A percentile compares a stretch with the other conserved stretches of the same genome.
These are phyloP conservation scores for Sordariomycetes sp. DNA, from an alignment of 2,329 filamentous ascomycete genomes.

Conservation along the genomic window DNA sequence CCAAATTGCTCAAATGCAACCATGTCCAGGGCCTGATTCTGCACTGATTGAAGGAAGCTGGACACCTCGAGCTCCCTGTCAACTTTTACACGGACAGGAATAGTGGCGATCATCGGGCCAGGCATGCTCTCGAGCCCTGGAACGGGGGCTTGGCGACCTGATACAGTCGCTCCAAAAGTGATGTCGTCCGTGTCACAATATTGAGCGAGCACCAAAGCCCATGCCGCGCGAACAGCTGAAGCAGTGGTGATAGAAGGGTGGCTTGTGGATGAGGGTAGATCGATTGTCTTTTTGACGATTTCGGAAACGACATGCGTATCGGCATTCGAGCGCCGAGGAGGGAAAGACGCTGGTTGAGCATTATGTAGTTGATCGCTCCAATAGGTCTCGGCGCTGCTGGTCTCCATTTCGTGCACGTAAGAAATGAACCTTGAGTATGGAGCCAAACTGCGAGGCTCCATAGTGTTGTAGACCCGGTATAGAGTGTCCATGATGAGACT, in stretches of 20 bases:
- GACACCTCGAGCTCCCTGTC: constrained; percentile 5
- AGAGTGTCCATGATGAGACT: too few relatives aligned
- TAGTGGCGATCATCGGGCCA: constrained; percentile 14
- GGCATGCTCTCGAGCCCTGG: constrained; percentile 9
- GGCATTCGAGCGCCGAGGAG: too few relatives aligned
- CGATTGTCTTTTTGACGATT: too few relatives aligned
- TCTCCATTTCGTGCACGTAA: constrained; percentile 3
- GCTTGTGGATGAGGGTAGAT: too few relatives aligned
- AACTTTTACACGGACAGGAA: constrained; percentile 8
- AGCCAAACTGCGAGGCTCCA: not conserved
- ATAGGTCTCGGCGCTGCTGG: constrained; percentile 1
- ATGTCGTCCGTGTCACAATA: too few relatives aligned
- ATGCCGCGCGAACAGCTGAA: too few relatives aligned
- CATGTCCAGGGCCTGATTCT: constrained; percentile 6
- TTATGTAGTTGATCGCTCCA: constrained; percentile 8
- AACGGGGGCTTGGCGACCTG: constrained; percentile 11
- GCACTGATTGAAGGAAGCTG: constrained; percentile 4
- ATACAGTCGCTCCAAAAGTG: too few relatives aligned
- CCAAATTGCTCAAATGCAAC: constrained; percentile 9
- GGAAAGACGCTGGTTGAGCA: too few relatives aligned
- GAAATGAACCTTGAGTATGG: constrained; percentile 6
- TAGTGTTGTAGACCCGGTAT: not conserved
- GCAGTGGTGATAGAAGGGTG: too few relatives aligned
- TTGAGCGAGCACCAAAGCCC: too few relatives aligned
- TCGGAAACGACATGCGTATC: too few relatives aligned